Conservation (phyloP, 495 filamentous ascomycete genomes). For the Recurvomyces mirabilis region DNA sequence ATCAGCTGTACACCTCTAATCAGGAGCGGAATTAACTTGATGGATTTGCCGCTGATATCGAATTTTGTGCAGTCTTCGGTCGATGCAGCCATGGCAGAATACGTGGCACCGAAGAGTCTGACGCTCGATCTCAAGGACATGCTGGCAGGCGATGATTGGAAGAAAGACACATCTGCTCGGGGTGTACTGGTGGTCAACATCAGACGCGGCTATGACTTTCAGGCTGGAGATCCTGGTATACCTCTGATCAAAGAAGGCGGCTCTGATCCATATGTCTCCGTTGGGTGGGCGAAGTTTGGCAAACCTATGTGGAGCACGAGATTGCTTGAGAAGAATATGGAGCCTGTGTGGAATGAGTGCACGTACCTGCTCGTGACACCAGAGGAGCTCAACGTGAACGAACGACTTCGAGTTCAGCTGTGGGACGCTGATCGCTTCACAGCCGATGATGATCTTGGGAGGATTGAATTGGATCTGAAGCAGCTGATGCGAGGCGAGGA, state of each 20-base stretch:
- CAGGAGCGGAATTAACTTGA: slow-evolving; percentile 55
- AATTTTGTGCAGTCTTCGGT: slow-evolving; percentile 63
- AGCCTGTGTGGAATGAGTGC: slow-evolving; percentile 60
- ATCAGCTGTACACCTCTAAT: slow-evolving; percentile 56
- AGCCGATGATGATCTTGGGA: slow-evolving; percentile 62
- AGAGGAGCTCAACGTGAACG: slow-evolving; percentile 61
- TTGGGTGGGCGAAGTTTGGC: slow-evolving; percentile 66
- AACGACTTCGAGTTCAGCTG: slow-evolving; percentile 53
- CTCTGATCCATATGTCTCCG: slow-evolving; percentile 56
- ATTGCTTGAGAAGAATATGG: slow-evolving; percentile 50
- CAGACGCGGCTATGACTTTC: slow-evolving; percentile 52
- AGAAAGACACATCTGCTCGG: slow-evolving; percentile 54
- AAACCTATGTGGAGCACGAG: slow-evolving; percentile 54
- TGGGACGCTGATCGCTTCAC: slow-evolving; percentile 62
- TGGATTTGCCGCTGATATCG: slow-evolving; percentile 59
- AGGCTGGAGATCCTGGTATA: slow-evolving; percentile 50
- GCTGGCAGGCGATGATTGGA: slow-evolving; percentile 64
- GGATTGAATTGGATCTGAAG: slow-evolving; percentile 55
- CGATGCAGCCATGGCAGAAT: slow-evolving; percentile 57
- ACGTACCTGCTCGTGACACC: slow-evolving; percentile 52
- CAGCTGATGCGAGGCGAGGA: slow-evolving; percentile 45
- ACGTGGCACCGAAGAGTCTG: slow-evolving; percentile 62
- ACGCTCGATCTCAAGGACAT: slow-evolving; percentile 63
- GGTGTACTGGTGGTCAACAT: slow-evolving; percentile 56
- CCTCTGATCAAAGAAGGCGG: slow-evolving; percentile 45